Base-by-base conservation (phyloP, 176 grass and related monocot genomes). In the Tillandsia fasciculata region DNA sequence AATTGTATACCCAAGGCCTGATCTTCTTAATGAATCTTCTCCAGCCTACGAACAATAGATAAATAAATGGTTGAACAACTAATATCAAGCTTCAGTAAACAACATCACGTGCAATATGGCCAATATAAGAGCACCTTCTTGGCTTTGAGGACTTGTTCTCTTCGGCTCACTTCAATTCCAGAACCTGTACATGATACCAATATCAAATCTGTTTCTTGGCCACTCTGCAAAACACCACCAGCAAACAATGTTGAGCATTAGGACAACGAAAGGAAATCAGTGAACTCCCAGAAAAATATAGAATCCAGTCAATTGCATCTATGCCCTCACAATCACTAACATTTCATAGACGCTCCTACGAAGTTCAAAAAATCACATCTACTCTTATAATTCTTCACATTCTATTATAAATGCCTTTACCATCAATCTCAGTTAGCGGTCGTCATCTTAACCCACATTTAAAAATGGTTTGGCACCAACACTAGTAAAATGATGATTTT, bases 1-100 rank as follows among this genome's bases (percentile, higher is more conserved):
- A 68, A 97, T 92, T 79, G 94, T 97, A 80, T 97, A 97, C 52
- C 94, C 86, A 72, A 97, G 89, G 66, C 94, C 94, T 64, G 94
- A 97, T 72, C 89, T 87, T 82, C 94, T 85, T 65, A 97, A 66
- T 10, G 89, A 83, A 87, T 97, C 89, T 57, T 97, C 94, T 75
- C 94, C 94, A 79, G 86, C 89, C 89, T 97, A 42, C 6, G 33
- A 7, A 42, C 33, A 42, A 42, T 7, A 70, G 63, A 81, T 71
- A 48, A 74, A 53, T 17, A 59, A 13, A 49, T 49, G 29, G 14
- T 71, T 66, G 33, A 59, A 64, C 23, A 9, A 63, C 61, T 65
- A 79, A 23, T 23, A 74, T 18, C 10, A 82, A 70, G 47, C 23
- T 68, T 79, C 14, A 76, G 68, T 52, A 49, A 33, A 57, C 7